Evolutionary conservation across 192 early-diverging fungal genomes (phyloP).

Genomic region (Entophlyctis luteolus): DNA sequence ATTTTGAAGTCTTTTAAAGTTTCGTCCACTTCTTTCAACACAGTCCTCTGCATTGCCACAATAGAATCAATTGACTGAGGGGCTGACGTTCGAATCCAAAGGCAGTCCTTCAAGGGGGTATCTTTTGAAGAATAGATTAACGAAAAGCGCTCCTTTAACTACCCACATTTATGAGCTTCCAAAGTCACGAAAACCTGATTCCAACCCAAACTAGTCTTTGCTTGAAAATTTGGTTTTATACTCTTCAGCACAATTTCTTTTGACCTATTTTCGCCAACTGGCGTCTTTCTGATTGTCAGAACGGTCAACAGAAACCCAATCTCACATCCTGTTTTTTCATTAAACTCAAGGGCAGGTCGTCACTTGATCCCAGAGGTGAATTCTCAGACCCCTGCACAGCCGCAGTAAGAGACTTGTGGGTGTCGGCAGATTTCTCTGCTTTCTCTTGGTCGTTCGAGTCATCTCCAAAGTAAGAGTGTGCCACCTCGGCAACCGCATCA

Average conservation of each 20-base stretch:
- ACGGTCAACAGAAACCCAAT: not conserved
- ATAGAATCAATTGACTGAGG: too few relatives aligned
- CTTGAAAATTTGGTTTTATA: too few relatives aligned
- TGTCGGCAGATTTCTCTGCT: too few relatives aligned
- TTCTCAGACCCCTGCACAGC: too few relatives aligned
- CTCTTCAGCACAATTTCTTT: too few relatives aligned
- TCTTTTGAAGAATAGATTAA: not conserved
- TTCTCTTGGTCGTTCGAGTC: too few relatives aligned
- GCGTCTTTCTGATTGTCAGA: too few relatives aligned
- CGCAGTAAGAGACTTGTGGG: too few relatives aligned
- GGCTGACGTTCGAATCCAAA: not conserved
- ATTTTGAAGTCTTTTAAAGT: not conserved
- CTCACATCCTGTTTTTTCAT: not conserved
- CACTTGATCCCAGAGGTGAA: conserved; percentile 4
- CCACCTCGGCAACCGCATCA: not conserved
- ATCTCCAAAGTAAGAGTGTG: too few relatives aligned
- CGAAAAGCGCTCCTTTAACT: not conserved
- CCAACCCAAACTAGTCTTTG: too few relatives aligned
- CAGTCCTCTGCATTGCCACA: not conserved
- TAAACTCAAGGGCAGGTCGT: not conserved
- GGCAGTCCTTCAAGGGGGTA: not conserved
- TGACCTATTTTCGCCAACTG: too few relatives aligned
- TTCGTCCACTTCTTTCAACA: not conserved
- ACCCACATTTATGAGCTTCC: conserved; percentile 1
- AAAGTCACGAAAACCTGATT: not conserved